Evolutionary conservation across 768 basidiomycete species (phyloP).

Genomic region (Tulasnella sp.): DNA sequence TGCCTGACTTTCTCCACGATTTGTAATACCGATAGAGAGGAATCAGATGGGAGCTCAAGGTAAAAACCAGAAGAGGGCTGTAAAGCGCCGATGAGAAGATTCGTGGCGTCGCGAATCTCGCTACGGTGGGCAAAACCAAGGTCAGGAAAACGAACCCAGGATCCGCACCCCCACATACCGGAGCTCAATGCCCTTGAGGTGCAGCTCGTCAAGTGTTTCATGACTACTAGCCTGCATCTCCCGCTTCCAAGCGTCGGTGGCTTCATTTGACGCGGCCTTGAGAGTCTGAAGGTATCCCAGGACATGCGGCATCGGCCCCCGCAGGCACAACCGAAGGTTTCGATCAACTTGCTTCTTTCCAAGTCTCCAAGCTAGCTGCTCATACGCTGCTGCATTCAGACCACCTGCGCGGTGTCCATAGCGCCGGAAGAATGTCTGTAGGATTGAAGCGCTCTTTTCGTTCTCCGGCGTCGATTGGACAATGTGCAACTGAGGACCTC

Average conservation of each 20-base stretch:
- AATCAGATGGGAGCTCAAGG: background rate
- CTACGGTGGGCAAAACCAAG: background rate
- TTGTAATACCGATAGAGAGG: background rate
- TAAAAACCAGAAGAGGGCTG: background rate
- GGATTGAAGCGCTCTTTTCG: background rate
- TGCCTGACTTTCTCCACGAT: background rate
- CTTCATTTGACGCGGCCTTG: background rate
- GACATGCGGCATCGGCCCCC: background rate
- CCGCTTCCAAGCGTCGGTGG: background rate
- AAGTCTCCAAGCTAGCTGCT: background rate
- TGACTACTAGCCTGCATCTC: background rate
- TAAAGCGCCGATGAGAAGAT: background rate
- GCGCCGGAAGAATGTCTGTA: background rate
- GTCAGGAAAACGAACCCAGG: no score
- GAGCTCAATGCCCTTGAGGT: background rate
- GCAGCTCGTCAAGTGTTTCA: background rate
- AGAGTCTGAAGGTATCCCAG: background rate
- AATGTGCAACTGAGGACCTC: background rate
- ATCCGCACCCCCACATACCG: background rate
- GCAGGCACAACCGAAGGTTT: background rate
- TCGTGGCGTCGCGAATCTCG: background rate
- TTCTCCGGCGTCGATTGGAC: background rate
- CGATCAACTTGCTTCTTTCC: background rate
- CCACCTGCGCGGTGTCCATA: background rate
- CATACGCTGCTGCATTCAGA: background rate